These are phyloP conservation scores for Eucalyptus lansdowneana DNA, from an alignment of 345 rosid genomes.

Conservation along the genomic window DNA sequence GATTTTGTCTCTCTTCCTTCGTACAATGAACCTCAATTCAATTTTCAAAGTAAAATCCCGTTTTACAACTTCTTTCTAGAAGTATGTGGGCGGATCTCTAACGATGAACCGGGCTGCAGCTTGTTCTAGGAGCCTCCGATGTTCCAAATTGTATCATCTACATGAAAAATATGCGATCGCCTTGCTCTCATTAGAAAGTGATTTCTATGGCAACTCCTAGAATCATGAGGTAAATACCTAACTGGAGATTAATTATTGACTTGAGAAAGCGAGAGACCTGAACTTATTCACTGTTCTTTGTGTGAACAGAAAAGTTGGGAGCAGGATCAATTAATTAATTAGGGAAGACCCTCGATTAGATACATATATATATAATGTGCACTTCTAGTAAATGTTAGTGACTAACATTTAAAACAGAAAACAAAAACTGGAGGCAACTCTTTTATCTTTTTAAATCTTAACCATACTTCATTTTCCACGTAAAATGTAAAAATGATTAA, in stretches of 20 bases:
- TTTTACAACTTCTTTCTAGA: not conserved
- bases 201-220: not conserved
- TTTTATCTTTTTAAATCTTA: not conserved
- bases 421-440: not conserved
- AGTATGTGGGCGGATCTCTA: not conserved
- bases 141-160: not conserved
- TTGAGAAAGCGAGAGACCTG: not conserved
- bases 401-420: not conserved
- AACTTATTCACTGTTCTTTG: not conserved
- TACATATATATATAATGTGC: not conserved
- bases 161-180: not conserved
- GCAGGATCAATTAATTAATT: not conserved
- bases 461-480: not conserved
- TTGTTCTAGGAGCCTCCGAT: not conserved
- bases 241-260: not conserved
- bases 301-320: not conserved
- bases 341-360: not conserved
- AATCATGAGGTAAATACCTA: not conserved
- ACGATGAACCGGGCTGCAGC: not conserved
- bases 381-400: not conserved
- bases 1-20: not conserved
- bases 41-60: not conserved
- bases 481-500: not conserved
- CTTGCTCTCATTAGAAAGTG: not conserved
- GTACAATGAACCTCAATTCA: not conserved